Base-by-base conservation (phyloP, 2,329 filamentous ascomycete genomes). In the Cytospora leucostoma region DNA sequence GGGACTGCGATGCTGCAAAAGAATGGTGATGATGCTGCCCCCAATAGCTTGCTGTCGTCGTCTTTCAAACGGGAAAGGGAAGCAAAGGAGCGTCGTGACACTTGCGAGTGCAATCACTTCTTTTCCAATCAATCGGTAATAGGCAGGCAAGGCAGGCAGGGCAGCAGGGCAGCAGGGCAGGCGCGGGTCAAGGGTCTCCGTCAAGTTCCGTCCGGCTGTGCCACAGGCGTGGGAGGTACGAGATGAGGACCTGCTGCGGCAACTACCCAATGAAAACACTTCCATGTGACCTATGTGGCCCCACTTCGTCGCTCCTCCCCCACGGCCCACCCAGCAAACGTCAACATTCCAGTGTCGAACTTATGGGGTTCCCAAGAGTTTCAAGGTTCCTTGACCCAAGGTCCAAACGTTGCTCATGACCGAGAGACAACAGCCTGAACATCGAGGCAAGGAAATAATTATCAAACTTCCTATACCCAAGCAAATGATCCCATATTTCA, bases 181-280 rank as follows among this genome's bases (percentile, higher is more conserved):
- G 59, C 51, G 59, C 33, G n/a, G 59, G 32, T 19, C 51, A 63
- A 59, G 68, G 61, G 68, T 70, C 59, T 54, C 64, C 56, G 50
- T 56, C 21, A 64, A 55, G 68, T 70, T 69, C 66, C 65, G 64
- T 63, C 57, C 27, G 19, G 10, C 40, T 50, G 44, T 49, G 62
- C 61, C 61, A 52, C 27, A 61, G 63, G 57, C 63, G 66, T 60
- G 59, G 56, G 49, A 51, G 61, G 66, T 70, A 70, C 68, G 55
- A 54, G 17, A 12, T 10, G 40, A 58, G n/a, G 62, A 68, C 68
- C 37, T 68, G 34, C 37, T 33, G 38, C 15, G 13, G 4, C 3
- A 38, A 32, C 38, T 32, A 54, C 38, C 56, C 59, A 65, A 67
- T 58, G 49, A 63, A 49, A 4, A 58, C 32, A 13, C 19, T 34